A percentile compares a stretch with the other conserved stretches of the same genome.
phyloP scores from a whole-genome alignment of 2,329 filamentous ascomycete species.

The Whalleya microplaca region DNA sequence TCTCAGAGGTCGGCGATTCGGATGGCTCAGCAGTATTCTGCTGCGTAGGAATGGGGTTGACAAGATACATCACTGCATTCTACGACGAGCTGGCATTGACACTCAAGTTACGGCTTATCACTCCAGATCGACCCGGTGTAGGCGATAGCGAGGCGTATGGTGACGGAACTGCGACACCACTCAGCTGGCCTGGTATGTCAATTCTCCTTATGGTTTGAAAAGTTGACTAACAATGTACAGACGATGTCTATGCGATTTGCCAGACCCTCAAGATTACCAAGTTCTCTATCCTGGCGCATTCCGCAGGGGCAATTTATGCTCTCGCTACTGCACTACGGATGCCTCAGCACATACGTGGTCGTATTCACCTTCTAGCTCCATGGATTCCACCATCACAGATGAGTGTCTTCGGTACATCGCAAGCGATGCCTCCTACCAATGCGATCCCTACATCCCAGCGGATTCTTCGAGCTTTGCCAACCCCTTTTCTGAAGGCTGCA shows the following conservation, averaged over 20 bases:
- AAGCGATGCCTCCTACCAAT: constrained; percentile 77
- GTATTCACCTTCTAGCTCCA: constrained; percentile 90
- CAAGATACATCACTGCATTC: constrained; percentile 93
- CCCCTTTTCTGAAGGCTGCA: constrained; percentile 87
- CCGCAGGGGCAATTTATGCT: constrained; percentile 96
- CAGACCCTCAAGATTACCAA: constrained; percentile 90
- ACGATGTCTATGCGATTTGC: constrained; percentile 92
- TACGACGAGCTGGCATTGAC: constrained; percentile 94
- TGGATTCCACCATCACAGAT: constrained; percentile 98
- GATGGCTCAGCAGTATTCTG: constrained; percentile 92
- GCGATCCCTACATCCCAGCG: constrained; percentile 90
- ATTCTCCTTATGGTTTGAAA: neutral
- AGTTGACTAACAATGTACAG: constrained; percentile 42
- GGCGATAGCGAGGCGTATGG: constrained; percentile 87
- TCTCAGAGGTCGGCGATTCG: constrained; percentile 94
- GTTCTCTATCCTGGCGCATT: constrained; percentile 95
- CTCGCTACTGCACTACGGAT: constrained; percentile 93
- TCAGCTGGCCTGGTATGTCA: constrained; percentile 87
- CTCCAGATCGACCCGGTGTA: constrained; percentile 90
- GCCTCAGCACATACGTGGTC: constrained; percentile 92
- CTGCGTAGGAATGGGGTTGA: constrained; percentile 97
- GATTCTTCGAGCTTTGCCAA: constrained; percentile 86
- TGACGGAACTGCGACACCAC: constrained; percentile 80
- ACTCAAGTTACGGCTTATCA: constrained; percentile 86
- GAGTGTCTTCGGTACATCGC: constrained; percentile 74